Conservation (phyloP, 768 basidiomycete genomes). For the Leccinellum albellum region DNA sequence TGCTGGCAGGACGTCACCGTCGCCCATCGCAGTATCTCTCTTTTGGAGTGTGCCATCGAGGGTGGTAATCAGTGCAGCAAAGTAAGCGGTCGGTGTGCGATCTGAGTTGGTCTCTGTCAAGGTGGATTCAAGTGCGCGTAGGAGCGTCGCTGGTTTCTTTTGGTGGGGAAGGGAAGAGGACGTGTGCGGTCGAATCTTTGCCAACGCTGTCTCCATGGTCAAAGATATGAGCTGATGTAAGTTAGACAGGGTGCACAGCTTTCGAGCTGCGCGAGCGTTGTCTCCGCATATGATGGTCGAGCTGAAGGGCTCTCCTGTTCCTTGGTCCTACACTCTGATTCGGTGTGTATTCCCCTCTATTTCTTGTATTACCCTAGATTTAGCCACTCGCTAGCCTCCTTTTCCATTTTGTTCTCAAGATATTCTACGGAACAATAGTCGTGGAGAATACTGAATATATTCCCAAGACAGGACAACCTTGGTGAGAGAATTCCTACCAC, state of each 20-base stretch:
- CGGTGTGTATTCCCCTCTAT: conserved; percentile 39
- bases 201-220: conserved; percentile 62
- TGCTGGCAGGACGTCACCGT: conserved; percentile 47
- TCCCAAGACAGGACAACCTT: conserved; percentile 69
- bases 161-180: conserved; percentile 81
- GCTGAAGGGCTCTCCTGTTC: conserved; percentile 39
- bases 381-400: conserved; percentile 43
- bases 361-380: background rate
- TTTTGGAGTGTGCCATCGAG: conserved; percentile 74
- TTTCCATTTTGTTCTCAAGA: conserved; percentile 81
- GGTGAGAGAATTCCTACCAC: conserved; percentile 39
- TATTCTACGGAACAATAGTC: conserved; percentile 88
- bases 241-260: conserved; percentile 3
- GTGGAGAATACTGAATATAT: conserved; percentile 73
- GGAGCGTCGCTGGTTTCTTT: conserved; percentile 81
- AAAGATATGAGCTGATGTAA: background rate
- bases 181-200: conserved; percentile 85
- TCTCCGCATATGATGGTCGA: conserved; percentile 17
- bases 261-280: background rate
- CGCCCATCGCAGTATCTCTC: conserved; percentile 61
- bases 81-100: conserved; percentile 83
- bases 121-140: conserved; percentile 81
- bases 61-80: conserved; percentile 84
- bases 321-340: conserved; percentile 68
- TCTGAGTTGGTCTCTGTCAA: conserved; percentile 67